These are phyloP conservation scores for Albophoma yamanashiensis DNA, from an alignment of 2,329 filamentous ascomycete species.

Conservation along the genomic window DNA sequence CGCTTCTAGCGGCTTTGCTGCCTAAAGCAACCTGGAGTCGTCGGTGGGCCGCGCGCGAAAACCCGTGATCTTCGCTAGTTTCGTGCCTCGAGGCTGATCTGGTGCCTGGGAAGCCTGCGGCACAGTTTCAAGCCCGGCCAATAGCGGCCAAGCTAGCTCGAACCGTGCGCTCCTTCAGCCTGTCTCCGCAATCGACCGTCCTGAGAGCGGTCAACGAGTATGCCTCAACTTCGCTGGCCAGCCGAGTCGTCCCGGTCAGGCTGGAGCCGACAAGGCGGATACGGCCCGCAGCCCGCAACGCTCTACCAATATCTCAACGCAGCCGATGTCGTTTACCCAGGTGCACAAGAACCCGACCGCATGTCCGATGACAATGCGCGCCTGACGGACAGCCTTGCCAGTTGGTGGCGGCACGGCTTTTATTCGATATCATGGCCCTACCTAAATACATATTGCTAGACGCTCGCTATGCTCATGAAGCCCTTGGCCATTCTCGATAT, in stretches of 20 bases:
- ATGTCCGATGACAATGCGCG: neutral
- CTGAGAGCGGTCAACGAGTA: neutral
- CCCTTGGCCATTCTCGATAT: neutral
- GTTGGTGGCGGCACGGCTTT: neutral
- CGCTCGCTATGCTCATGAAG: neutral
- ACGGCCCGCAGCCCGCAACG: neutral
- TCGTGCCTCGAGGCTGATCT: neutral
- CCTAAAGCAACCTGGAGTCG: constrained; percentile 1
- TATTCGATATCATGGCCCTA: neutral
- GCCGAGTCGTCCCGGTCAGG: neutral
- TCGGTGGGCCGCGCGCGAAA: neutral
- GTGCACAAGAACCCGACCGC: neutral
- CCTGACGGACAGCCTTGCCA: neutral
- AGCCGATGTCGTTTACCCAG: neutral
- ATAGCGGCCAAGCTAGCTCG: neutral
- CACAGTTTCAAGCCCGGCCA: neutral
- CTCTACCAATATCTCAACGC: neutral
- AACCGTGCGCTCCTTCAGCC: constrained; percentile 1
- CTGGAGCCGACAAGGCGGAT: neutral
- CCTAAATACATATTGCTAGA: neutral
- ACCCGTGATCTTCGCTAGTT: neutral
- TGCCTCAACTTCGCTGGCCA: neutral
- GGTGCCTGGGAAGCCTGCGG: neutral
- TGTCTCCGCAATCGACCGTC: too few species aligned
- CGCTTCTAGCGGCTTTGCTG: constrained; percentile 5